phyloP scores from a whole-genome alignment of 176 grass and related monocot species.

The Avena insularis region DNA sequence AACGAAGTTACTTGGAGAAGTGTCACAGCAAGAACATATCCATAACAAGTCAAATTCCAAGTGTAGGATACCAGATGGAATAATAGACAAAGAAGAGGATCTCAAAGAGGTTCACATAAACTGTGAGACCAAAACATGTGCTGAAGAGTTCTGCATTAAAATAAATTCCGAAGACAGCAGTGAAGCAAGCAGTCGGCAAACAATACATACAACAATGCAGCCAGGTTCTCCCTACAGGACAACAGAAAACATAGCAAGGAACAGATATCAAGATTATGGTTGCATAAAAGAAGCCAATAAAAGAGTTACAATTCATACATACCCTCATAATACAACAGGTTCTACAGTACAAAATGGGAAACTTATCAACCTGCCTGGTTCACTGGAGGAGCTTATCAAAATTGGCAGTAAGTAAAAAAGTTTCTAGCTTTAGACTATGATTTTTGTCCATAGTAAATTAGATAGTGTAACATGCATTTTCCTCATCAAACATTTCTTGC shows the following conservation, averaged over 20 bases:
- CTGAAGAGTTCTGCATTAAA: conserved; percentile 42
- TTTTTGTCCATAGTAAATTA: neutral
- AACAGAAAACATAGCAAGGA: conserved; percentile 28
- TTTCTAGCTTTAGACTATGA: conserved; percentile 6
- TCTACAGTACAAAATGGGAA: conserved; percentile 62
- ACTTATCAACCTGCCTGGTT: conserved; percentile 79
- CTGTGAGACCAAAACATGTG: conserved; percentile 33
- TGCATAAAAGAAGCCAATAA: conserved; percentile 37
- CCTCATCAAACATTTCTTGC: conserved; percentile 29
- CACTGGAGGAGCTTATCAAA: conserved; percentile 77
- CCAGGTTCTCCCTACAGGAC: neutral
- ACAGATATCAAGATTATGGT: conserved; percentile 30
- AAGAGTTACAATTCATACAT: conserved; percentile 76
- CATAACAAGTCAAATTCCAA: conserved; percentile 14
- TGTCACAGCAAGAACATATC: conserved; percentile 10
- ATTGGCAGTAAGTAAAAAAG: conserved; percentile 70
- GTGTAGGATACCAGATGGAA: conserved; percentile 1
- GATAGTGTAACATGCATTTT: conserved; percentile 1
- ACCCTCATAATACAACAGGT: conserved; percentile 36
- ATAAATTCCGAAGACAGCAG: conserved; percentile 43
- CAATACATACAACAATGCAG: neutral
- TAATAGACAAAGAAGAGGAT: conserved; percentile 23
- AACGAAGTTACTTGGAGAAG: conserved; percentile 34
- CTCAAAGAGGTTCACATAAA: conserved; percentile 26
- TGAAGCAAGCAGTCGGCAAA: conserved; percentile 25